Evolutionary conservation across 768 basidiomycete genomes (phyloP).

Genomic region (Russula sp.): DNA sequence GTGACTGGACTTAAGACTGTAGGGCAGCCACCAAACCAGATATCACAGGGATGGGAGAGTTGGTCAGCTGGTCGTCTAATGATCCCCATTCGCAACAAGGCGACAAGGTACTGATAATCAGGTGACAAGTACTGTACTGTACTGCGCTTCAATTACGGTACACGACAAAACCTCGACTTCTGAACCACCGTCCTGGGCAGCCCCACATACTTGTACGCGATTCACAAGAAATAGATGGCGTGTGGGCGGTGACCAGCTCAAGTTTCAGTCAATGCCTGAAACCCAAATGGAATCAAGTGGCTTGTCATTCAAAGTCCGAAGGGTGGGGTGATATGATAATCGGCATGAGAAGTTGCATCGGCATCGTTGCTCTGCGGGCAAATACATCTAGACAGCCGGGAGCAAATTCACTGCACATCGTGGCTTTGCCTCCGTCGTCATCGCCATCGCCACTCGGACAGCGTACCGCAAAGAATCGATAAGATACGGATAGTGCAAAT

Average conservation of each 20-base stretch:
- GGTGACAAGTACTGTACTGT: background rate
- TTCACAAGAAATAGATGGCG: background rate
- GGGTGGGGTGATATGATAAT: background rate
- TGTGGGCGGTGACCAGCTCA: background rate
- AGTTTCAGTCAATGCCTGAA: background rate
- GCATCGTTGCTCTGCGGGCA: too few species aligned
- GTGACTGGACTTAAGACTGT: too few species aligned
- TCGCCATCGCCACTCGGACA: too few species aligned
- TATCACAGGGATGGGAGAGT: background rate
- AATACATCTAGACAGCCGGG: too few species aligned
- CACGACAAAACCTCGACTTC: background rate
- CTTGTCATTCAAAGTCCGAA: slow-evolving; percentile 3
- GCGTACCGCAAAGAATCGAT: too few species aligned
- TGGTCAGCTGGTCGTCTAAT: background rate
- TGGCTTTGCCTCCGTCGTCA: background rate
- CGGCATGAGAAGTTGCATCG: too few species aligned
- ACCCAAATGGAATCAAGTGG: background rate
- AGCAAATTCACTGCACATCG: background rate
- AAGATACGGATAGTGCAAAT: background rate
- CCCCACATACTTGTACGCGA: background rate
- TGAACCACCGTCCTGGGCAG: background rate
- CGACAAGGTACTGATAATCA: background rate
- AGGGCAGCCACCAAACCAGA: background rate
- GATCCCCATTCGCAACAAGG: too few species aligned
- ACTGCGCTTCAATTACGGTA: background rate